These are phyloP conservation scores for Eutrema salsugineum DNA, from an alignment of 441 rosid species.

Conservation along the genomic window DNA sequence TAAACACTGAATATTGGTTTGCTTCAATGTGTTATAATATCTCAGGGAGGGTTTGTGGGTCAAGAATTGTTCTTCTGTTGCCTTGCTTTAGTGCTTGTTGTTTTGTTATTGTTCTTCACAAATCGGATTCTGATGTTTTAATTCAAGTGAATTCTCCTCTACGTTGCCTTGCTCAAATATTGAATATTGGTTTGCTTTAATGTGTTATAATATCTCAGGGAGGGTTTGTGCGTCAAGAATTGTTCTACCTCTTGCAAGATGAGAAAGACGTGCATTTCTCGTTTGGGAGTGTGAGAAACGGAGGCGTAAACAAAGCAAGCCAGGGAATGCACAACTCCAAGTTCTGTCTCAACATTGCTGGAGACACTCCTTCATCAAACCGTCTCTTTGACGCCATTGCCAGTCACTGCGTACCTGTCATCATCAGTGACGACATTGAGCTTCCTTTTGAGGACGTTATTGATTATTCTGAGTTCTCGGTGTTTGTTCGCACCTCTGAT, in stretches of 20 bases:
- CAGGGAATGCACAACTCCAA: conserved; percentile 86
- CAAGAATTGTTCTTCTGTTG: conserved; percentile 75
- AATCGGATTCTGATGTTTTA: neutral
- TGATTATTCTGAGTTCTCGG: conserved; percentile 85
- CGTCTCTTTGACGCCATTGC: conserved; percentile 96
- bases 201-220: conserved; percentile 45
- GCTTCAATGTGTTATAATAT: neutral
- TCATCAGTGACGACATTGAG: conserved; percentile 93
- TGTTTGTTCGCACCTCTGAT: conserved; percentile 79
- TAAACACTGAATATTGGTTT: neutral
- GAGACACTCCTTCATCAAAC: conserved; percentile 95
- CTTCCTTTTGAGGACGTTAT: conserved; percentile 90
- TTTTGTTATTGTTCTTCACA: neutral
- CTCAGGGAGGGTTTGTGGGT: conserved; percentile 81
- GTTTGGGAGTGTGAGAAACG: conserved; percentile 74
- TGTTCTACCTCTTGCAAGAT: conserved; percentile 73
- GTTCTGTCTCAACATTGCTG: conserved; percentile 95
- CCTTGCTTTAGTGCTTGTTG: no score
- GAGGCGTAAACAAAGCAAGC: conserved; percentile 68
- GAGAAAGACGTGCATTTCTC: conserved; percentile 92
- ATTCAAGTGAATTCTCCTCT: no score
- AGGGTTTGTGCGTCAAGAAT: conserved; percentile 79
- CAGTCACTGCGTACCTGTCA: conserved; percentile 95
- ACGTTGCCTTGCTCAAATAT: neutral
- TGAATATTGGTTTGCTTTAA: neutral